Percentiles rank a stretch among this genome's conserved stretches.
Evolutionary conservation across 2,329 filamentous ascomycete species (phyloP).

Genomic region (Aspergillus pseudoterreus): DNA sequence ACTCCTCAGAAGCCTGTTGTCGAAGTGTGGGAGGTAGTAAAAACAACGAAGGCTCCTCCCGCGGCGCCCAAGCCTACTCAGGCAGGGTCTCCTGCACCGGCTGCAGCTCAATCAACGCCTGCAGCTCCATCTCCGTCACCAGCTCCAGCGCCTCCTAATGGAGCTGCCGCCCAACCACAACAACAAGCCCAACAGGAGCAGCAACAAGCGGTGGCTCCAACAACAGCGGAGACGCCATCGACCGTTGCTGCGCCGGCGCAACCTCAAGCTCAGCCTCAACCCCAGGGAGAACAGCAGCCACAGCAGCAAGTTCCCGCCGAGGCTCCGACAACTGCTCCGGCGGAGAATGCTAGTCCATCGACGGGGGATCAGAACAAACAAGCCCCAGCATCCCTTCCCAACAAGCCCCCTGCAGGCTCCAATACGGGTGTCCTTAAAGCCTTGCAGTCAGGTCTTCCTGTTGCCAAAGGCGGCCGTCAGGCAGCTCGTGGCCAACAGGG

Average conservation of each 20-base stretch:
- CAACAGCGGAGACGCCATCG: neutral
- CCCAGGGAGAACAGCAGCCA: slow-evolving; percentile 13
- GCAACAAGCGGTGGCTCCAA: neutral
- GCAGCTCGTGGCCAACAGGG: slow-evolving; percentile 36
- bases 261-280: slow-evolving; percentile 9
- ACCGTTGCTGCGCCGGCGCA: neutral
- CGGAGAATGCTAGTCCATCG: slow-evolving; percentile 22
- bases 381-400: slow-evolving; percentile 23
- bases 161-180: neutral
- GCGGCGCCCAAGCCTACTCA: slow-evolving; percentile 27
- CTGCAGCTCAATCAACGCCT: slow-evolving; percentile 4
- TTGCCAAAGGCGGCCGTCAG: slow-evolving; percentile 41
- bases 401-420: slow-evolving; percentile 33
- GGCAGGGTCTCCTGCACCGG: slow-evolving; percentile 14
- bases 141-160: slow-evolving; percentile 8
- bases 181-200: slow-evolving; percentile 7
- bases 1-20: slow-evolving; percentile 78
- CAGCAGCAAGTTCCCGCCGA: slow-evolving; percentile 18
- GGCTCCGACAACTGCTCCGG: slow-evolving; percentile 10
- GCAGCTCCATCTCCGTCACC: slow-evolving; percentile 2
- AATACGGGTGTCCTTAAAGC: slow-evolving; percentile 40
- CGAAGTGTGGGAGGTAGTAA: slow-evolving; percentile 83
- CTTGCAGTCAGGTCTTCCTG: slow-evolving; percentile 43
- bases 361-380: slow-evolving; percentile 26
- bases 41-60: slow-evolving; percentile 56